Percentiles rank a stretch among this genome's conserved stretches.
These are phyloP conservation scores for Elaeis oleifera DNA, from an alignment of 202 grass and related monocot species.

Conservation along the genomic window DNA sequence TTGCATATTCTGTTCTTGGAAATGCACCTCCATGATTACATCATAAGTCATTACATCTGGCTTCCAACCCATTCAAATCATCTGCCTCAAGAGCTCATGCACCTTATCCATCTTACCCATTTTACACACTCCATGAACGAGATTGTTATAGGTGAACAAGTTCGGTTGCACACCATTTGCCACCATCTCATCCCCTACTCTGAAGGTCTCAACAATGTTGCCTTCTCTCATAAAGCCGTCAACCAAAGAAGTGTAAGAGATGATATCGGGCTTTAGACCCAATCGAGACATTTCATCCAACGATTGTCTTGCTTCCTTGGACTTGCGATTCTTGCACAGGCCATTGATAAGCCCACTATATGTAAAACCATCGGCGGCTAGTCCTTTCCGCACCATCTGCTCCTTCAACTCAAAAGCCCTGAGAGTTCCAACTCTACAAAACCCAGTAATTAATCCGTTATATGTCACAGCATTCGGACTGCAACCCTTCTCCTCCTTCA, in stretches of 20 bases:
- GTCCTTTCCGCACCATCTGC: conserved; percentile 45
- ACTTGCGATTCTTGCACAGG: conserved; percentile 36
- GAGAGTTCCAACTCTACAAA: conserved; percentile 48
- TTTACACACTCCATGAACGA: conserved; percentile 49
- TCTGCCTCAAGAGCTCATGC: conserved; percentile 37
- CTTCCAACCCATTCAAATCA: conserved; percentile 34
- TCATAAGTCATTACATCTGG: conserved; percentile 44
- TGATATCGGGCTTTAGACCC: conserved; percentile 31
- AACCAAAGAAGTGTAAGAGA: conserved; percentile 47
- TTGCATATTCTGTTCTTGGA: conserved; percentile 25
- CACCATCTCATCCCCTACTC: conserved; percentile 43
- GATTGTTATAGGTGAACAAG: conserved; percentile 44
- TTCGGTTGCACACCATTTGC: conserved; percentile 43
- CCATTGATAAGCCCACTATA: conserved; percentile 46
- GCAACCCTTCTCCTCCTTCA: conserved; percentile 44
- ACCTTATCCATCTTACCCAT: conserved; percentile 44
- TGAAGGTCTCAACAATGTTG: conserved; percentile 33
- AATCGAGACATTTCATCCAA: conserved; percentile 47
- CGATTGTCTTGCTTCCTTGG: conserved; percentile 41
- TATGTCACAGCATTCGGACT: conserved; percentile 44
- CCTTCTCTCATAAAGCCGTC: conserved; percentile 63
- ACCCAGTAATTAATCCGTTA: conserved; percentile 50
- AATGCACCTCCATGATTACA: conserved; percentile 47
- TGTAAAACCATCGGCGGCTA: conserved; percentile 39
- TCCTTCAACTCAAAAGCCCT: conserved; percentile 57